phyloP scores from a whole-genome alignment of 768 basidiomycete genomes.

The Trametes sanguinea region DNA sequence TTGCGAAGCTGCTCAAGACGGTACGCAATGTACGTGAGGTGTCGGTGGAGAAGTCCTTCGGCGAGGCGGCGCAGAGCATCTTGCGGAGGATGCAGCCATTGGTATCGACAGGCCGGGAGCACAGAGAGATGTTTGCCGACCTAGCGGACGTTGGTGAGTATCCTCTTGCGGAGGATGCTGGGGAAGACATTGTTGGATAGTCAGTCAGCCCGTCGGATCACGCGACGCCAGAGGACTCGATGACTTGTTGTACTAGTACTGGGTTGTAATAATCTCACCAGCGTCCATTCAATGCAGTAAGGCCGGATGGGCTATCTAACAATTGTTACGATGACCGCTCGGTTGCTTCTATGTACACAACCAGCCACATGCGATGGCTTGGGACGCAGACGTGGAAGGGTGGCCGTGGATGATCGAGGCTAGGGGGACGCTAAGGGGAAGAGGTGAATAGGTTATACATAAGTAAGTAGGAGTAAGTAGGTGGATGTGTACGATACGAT shows the following conservation, averaged over 20 bases:
- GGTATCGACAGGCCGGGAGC: not conserved
- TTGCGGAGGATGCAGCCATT: slow-evolving; percentile 3
- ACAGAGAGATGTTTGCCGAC: not conserved
- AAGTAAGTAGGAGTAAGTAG: too few relatives aligned
- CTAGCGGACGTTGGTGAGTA: not conserved
- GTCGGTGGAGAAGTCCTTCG: not conserved
- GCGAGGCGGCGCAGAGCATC: not conserved
- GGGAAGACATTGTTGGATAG: not conserved
- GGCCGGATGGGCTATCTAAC: not conserved
- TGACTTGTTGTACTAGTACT: too few relatives aligned
- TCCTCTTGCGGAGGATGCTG: not conserved
- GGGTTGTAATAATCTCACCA: too few relatives aligned
- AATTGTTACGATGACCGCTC: not conserved
- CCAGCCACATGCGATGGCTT: not conserved
- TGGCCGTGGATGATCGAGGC: too few relatives aligned
- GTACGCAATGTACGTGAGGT: not conserved
- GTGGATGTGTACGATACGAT: too few relatives aligned
- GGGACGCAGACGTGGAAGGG: not conserved
- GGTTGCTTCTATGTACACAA: not conserved
- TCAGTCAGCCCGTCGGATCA: not conserved
- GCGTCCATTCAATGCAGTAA: too few relatives aligned
- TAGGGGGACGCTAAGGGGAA: too few relatives aligned
- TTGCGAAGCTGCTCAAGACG: not conserved
- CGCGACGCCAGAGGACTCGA: too few relatives aligned
- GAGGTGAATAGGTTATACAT: too few relatives aligned